Base-by-base conservation (phyloP, 352 stramenopile species). In the Pythium apleroticum region DNA sequence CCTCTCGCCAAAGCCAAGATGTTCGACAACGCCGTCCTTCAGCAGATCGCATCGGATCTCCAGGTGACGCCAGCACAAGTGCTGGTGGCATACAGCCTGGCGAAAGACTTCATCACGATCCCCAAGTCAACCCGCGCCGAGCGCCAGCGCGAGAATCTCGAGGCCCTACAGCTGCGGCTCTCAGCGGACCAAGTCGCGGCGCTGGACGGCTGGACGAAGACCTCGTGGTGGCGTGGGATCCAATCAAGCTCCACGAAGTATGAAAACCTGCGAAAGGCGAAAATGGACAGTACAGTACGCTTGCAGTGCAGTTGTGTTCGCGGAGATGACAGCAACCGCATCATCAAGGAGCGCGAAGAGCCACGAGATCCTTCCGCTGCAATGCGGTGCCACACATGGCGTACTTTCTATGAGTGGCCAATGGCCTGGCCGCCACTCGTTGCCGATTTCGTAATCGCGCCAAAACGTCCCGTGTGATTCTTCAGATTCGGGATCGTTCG, bases 41-140 rank as follows among this genome's bases (percentile, higher is more conserved):
- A 58, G 25, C 35, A 59, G 14, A 56, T 90, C 27, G 75, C 81
- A 1, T 59, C 50, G 9, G 63, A 81, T n/a, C 41, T 73, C 27
- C 37, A 66, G 7, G 71, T 68, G 8, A 76, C 76, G 1, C 66
- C 68, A 2, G 77, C 72, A 4, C 79, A 88, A 54, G 74, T 88
- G 30, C 64, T 82, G 27, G 67, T 89, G 33, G 73, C 73, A 0
- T 90, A 72, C 65, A 73, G 66, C 33, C 57, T 86, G 15, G 73
- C 78, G 2, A 84, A 84, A 65, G 73, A 74, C n/a, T 88, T 80
- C 55, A 65, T 89, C 50, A 73, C 81, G 27, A 72, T 91, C 54
- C 80, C 80, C 0, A 89, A 90, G 52, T 84, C 79, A 4, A 73
- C 84, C 31, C 74, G 68, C 0, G 53, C 66, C 22, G 50, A 59